A percentile compares a stretch with the other conserved stretches of the same genome.
These are phyloP conservation scores for Beauveria medogensis DNA, from an alignment of 2,329 filamentous ascomycete genomes.

Conservation along the genomic window DNA sequence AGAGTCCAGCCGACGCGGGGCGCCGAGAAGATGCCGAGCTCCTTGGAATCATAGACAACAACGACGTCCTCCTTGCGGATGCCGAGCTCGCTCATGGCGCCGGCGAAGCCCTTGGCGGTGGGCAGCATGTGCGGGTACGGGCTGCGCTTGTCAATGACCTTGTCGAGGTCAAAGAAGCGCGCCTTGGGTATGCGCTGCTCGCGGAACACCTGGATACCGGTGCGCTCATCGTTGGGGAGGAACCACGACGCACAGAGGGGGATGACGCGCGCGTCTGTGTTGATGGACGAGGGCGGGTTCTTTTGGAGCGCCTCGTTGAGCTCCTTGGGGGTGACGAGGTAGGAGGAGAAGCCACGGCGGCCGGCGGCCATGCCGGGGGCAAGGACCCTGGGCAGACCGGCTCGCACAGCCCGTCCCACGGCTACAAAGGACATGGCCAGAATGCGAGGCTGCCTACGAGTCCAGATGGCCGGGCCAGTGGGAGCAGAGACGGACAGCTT, in stretches of 20 bases:
- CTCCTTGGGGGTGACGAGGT: constrained; percentile 78
- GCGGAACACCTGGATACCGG: constrained; percentile 72
- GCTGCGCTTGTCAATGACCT: constrained; percentile 76
- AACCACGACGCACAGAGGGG: constrained; percentile 95
- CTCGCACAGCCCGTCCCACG: constrained; percentile 35
- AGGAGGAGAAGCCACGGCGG: constrained; percentile 56
- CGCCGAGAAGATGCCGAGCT: constrained; percentile 89
- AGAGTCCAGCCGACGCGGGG: constrained; percentile 93
- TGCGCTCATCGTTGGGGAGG: constrained; percentile 81
- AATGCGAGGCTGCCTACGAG: not conserved
- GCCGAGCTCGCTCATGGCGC: constrained; percentile 81
- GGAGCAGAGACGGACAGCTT: constrained; percentile 6
- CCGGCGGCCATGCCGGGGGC: constrained; percentile 21
- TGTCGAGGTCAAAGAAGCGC: constrained; percentile 94
- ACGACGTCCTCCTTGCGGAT: constrained; percentile 82
- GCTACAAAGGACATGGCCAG: constrained; percentile 34
- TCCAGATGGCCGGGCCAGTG: constrained; percentile 5
- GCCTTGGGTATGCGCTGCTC: constrained; percentile 79
- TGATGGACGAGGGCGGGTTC: constrained; percentile 71
- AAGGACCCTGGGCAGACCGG: constrained; percentile 28
- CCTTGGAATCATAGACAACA: constrained; percentile 88
- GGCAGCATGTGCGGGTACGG: constrained; percentile 97
- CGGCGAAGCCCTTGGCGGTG: constrained; percentile 68
- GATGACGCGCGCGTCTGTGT: constrained; percentile 73
- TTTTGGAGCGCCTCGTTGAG: constrained; percentile 73